Evolutionary conservation across 2,329 filamentous ascomycete genomes (phyloP).

Genomic region (Beauveria varroae): DNA sequence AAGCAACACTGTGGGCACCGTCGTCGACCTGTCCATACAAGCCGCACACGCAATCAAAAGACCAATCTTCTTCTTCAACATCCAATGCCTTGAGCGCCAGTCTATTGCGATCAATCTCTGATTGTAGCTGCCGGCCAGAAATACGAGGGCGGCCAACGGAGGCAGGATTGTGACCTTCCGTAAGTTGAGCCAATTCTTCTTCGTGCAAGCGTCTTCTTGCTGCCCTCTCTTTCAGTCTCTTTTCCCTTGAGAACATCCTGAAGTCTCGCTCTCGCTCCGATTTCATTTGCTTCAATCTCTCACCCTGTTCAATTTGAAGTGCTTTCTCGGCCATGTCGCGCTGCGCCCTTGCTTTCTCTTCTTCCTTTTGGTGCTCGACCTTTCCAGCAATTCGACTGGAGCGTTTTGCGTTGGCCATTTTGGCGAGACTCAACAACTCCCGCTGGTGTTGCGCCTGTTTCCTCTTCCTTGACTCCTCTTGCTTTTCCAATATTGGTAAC

Average conservation of each 20-base stretch:
- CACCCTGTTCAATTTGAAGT: conserved; percentile 56
- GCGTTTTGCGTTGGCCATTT: conserved; percentile 87
- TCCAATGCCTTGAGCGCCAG: conserved; percentile 67
- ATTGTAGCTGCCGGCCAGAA: conserved; percentile 74
- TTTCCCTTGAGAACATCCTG: conserved; percentile 75
- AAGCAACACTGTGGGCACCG: conserved; percentile 86
- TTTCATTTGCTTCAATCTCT: conserved; percentile 52
- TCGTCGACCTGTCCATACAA: conserved; percentile 90
- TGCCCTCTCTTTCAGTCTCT: conserved; percentile 79
- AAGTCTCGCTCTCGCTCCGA: conserved; percentile 68
- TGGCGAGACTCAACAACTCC: conserved; percentile 73
- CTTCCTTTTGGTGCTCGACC: conserved; percentile 66
- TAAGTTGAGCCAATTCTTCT: conserved; percentile 71
- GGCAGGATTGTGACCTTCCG: conserved; percentile 62
- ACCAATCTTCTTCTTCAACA: conserved; percentile 76
- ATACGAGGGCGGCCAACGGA: conserved; percentile 50
- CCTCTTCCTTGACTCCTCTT: conserved; percentile 65
- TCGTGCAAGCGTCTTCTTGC: conserved; percentile 75
- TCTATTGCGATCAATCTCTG: conserved; percentile 72
- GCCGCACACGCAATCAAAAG: conserved; percentile 91
- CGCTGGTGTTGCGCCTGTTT: conserved; percentile 62
- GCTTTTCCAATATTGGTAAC: conserved; percentile 75
- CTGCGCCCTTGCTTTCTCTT: conserved; percentile 64
- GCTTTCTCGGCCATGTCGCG: conserved; percentile 46
- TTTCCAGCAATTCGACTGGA: conserved; percentile 84